phyloP scores from a whole-genome alignment of 176 grass and related monocot genomes.

The Oryza officinalis region DNA sequence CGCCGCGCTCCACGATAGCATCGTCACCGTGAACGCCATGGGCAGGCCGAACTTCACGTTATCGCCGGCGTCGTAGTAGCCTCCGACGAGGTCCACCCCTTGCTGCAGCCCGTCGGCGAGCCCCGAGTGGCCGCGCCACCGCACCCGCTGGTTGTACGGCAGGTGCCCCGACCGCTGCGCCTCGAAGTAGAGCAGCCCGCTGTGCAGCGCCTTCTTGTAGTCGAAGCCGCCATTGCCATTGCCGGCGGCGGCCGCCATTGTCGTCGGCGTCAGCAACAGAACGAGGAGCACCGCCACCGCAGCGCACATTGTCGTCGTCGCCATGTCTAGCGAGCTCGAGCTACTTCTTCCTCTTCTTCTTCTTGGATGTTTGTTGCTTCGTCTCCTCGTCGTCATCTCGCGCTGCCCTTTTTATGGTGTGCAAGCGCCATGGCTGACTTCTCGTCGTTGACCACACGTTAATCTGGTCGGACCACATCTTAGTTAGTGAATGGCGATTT shows the following conservation, averaged over 20 bases:
- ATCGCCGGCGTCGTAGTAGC: constrained; percentile 79
- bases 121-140: constrained; percentile 74
- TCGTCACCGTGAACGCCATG: constrained; percentile 74
- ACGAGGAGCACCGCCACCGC: too few species aligned
- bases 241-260: too few species aligned
- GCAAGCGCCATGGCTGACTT: not conserved
- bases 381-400: not conserved
- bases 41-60: constrained; percentile 85
- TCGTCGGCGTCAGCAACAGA: too few species aligned
- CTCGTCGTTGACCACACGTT: not conserved
- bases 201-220: constrained; percentile 9
- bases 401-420: not conserved
- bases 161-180: constrained; percentile 87
- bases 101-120: constrained; percentile 73
- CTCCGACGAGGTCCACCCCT: constrained; percentile 76
- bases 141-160: constrained; percentile 73
- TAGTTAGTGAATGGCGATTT: not conserved
- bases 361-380: not conserved
- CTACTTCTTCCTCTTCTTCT: not conserved
- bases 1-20: constrained; percentile 67
- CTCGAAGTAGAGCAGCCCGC: constrained; percentile 84
- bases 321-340: not conserved
- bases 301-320: too few species aligned
- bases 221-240: not conserved
- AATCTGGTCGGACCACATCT: not conserved